phyloP scores from a whole-genome alignment of 768 basidiomycete genomes.

The Tremella yokohamensis region DNA sequence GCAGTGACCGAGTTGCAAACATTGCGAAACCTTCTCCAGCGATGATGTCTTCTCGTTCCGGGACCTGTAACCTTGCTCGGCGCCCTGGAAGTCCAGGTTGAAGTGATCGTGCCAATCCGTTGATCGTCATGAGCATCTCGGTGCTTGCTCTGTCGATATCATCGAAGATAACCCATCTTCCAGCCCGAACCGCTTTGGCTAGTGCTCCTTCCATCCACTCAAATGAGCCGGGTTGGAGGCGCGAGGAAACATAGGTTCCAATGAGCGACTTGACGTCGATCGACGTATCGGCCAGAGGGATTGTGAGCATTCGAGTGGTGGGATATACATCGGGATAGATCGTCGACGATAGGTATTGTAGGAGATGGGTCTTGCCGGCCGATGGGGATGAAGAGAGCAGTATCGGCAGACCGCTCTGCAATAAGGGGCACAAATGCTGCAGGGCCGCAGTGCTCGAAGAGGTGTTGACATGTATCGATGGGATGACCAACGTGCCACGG shows the following conservation, averaged over 20 bases:
- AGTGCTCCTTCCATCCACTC: conserved; percentile 96
- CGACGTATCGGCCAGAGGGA: conserved; percentile 92
- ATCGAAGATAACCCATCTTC: conserved; percentile 87
- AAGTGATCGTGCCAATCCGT: conserved; percentile 71
- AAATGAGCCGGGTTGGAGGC: conserved; percentile 76
- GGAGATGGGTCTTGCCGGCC: conserved; percentile 76
- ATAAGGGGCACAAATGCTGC: conserved; percentile 61
- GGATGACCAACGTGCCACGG: conserved; percentile 4
- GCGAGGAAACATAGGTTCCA: conserved; percentile 87
- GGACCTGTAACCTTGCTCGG: conserved; percentile 62
- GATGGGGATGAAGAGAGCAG: conserved; percentile 82
- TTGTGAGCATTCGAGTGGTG: conserved; percentile 69
- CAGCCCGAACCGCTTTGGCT: conserved; percentile 80
- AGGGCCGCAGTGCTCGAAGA: conserved; percentile 62
- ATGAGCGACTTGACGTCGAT: conserved; percentile 88
- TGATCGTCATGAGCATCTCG: conserved; percentile 82
- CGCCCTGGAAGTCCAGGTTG: conserved; percentile 65
- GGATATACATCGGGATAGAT: conserved; percentile 58
- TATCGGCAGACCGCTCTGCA: conserved; percentile 69
- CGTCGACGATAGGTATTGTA: conserved; percentile 68
- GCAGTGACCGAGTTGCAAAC: conserved; percentile 72
- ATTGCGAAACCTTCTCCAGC: conserved; percentile 77
- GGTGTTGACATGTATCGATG: conserved; percentile 58
- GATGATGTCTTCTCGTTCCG: conserved; percentile 67
- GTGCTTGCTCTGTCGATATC: conserved; percentile 85